These are phyloP conservation scores for Phytophthora idaei DNA, from an alignment of 352 stramenopile species.

Conservation along the genomic window DNA sequence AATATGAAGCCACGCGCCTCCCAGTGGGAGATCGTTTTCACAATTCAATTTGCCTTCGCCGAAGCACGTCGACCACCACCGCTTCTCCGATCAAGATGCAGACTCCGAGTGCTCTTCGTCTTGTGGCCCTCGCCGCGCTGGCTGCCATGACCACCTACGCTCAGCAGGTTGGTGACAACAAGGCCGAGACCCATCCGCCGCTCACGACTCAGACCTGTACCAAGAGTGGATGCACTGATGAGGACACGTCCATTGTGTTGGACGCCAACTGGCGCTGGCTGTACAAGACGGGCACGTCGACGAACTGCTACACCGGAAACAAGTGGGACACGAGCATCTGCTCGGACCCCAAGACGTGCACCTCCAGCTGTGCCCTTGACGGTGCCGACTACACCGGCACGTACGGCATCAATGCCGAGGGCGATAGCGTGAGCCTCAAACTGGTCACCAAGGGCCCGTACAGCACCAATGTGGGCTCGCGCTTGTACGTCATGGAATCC, in stretches of 20 bases:
- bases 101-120: slow-evolving; percentile 27
- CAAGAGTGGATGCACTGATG: slow-evolving; percentile 34
- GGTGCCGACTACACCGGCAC: slow-evolving; percentile 58
- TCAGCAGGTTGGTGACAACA: slow-evolving; percentile 16
- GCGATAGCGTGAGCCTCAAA: slow-evolving; percentile 41
- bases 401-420: slow-evolving; percentile 49
- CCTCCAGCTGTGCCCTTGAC: slow-evolving; percentile 55
- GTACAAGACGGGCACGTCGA: slow-evolving; percentile 45
- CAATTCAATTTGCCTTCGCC: slow-evolving; percentile 37
- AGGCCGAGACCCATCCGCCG: slow-evolving; percentile 51
- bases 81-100: slow-evolving; percentile 28
- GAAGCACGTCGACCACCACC: slow-evolving; percentile 10
- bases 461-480: slow-evolving; percentile 57
- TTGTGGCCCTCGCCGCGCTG: slow-evolving; percentile 21
- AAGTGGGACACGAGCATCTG: slow-evolving; percentile 51
- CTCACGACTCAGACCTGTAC: slow-evolving; percentile 36
- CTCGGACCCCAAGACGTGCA: slow-evolving; percentile 46
- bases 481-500: slow-evolving; percentile 55
- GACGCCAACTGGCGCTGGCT: slow-evolving; percentile 71
- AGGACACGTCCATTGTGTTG: slow-evolving; percentile 58
- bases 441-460: slow-evolving; percentile 59
- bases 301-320: slow-evolving; percentile 65
- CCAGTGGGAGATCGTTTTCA: slow-evolving; percentile 6
- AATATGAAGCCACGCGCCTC: slow-evolving; percentile 6
- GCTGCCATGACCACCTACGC: neutral